Conservation (phyloP, 108 stramenopile species). For the Cyclotella distinguenda region DNA sequence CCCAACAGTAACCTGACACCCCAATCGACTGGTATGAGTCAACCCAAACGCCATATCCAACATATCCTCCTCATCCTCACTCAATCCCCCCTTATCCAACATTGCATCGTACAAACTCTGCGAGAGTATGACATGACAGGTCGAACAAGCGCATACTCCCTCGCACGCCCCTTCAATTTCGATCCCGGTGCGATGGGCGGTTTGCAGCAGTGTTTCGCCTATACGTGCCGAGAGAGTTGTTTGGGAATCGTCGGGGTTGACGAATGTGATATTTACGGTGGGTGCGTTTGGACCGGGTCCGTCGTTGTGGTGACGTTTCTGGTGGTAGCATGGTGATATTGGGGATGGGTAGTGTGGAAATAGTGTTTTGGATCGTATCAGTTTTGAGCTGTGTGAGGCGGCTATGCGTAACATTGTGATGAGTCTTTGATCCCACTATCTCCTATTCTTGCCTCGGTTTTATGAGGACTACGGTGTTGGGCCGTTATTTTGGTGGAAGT, state of each 20-base stretch:
- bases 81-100: constrained; percentile 54
- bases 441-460: no score
- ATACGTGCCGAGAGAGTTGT: constrained; percentile 57
- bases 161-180: constrained; percentile 98
- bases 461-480: no score
- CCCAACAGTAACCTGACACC: constrained; percentile 90
- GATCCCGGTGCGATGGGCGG: constrained; percentile 78
- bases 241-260: constrained; percentile 54
- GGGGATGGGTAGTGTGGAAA: background rate
- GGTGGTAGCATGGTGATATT: background rate
- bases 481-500: no score
- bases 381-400: background rate
- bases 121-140: constrained; percentile 94
- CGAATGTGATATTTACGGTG: constrained; percentile 62
- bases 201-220: constrained; percentile 79
- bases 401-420: background rate
- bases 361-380: background rate
- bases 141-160: constrained; percentile 95
- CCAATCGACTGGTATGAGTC: constrained; percentile 90
- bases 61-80: constrained; percentile 96
- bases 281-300: constrained; percentile 67
- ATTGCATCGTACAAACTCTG: constrained; percentile 80
- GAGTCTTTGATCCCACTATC: no score
- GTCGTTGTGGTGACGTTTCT: constrained; percentile 54
- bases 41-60: constrained; percentile 98